Evolutionary conservation across 2,329 filamentous ascomycete genomes (phyloP).

Genomic region (Coniochaeta pulveracea): DNA sequence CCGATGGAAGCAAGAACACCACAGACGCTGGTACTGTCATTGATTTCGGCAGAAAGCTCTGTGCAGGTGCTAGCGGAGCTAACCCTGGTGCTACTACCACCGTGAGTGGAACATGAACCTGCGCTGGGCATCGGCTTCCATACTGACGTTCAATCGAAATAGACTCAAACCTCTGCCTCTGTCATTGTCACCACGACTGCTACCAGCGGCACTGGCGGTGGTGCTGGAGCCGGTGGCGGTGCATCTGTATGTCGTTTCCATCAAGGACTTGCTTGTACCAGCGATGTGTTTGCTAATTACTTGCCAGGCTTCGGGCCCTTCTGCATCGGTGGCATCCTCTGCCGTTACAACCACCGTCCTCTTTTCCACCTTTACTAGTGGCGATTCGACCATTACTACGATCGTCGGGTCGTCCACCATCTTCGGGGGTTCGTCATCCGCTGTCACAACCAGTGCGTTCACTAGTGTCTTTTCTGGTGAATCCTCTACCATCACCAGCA

Average conservation of each 20-base stretch:
- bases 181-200: not conserved
- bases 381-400: slow-evolving; percentile 7
- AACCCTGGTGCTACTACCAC: slow-evolving; percentile 11
- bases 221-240: slow-evolving; percentile 1
- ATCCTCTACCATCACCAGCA: slow-evolving; percentile 19
- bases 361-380: slow-evolving; percentile 8
- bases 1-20: slow-evolving; percentile 12
- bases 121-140: too few relatives aligned
- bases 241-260: not conserved
- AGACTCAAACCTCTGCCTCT: slow-evolving; percentile 1
- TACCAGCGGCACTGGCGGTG: slow-evolving; percentile 3
- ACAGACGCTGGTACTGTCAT: slow-evolving; percentile 25
- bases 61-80: slow-evolving; percentile 23
- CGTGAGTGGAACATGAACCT: slow-evolving; percentile 6
- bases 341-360: slow-evolving; percentile 7
- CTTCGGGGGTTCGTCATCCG: slow-evolving; percentile 8
- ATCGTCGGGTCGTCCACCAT: slow-evolving; percentile 8
- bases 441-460: slow-evolving; percentile 23
- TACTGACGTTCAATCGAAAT: not conserved
- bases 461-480: slow-evolving; percentile 23
- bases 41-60: slow-evolving; percentile 25
- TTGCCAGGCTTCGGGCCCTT: not conserved
- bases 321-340: slow-evolving; percentile 3
- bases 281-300: not conserved
- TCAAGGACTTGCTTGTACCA: not conserved